Conservation (phyloP, 208 protist species). For the Trypanosoma melophagium region DNA sequence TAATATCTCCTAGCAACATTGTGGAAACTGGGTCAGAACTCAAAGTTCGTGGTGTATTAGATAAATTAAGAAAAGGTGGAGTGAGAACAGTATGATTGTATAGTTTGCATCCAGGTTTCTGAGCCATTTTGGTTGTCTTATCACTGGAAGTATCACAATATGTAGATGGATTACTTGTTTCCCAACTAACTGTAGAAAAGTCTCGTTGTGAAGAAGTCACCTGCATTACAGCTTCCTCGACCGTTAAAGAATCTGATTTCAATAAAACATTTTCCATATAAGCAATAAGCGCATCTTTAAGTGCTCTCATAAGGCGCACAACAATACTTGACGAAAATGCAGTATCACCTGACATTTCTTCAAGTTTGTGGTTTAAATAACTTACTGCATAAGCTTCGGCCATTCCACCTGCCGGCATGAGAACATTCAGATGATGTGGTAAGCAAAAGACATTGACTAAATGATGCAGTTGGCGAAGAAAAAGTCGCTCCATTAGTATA, state of each 20-base stretch:
- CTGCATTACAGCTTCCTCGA: conserved; percentile 18
- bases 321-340: conserved; percentile 9
- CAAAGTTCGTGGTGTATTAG: neutral
- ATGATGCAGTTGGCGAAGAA: conserved; percentile 26
- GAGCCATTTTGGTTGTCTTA: neutral
- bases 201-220: conserved; percentile 12
- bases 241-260: conserved; percentile 15
- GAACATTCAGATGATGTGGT: conserved; percentile 13
- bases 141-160: neutral
- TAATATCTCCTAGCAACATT: conserved; percentile 22
- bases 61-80: conserved; percentile 14
- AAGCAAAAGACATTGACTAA: conserved; percentile 29
- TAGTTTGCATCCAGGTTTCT: neutral
- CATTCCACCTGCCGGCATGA: conserved; percentile 21
- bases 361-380: conserved; percentile 16
- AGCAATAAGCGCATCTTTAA: conserved; percentile 18
- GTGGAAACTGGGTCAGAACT: conserved; percentile 3
- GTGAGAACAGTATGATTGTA: conserved; percentile 19
- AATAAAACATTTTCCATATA: conserved; percentile 24
- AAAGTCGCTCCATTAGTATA: conserved; percentile 19
- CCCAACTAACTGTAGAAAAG: conserved; percentile 6
- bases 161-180: neutral
- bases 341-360: conserved; percentile 1
- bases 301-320: conserved; percentile 8
- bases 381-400: conserved; percentile 22